phyloP scores from a whole-genome alignment of 495 filamentous ascomycete species.

The Xanthoparmelia taractica region DNA sequence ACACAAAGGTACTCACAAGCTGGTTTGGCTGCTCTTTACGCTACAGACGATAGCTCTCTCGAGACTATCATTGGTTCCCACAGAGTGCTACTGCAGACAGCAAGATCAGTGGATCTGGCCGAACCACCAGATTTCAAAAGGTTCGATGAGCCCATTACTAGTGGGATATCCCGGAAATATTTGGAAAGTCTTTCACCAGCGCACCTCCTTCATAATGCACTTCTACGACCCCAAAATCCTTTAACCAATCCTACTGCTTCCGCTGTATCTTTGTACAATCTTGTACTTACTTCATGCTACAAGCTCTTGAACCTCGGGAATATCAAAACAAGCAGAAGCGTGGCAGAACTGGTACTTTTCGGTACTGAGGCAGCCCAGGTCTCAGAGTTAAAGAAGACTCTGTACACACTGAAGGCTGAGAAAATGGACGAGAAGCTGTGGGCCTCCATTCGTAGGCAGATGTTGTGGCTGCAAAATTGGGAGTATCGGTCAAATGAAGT shows the following conservation, averaged over 20 bases:
- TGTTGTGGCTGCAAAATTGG: slow-evolving; percentile 82
- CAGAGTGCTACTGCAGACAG: slow-evolving; percentile 52
- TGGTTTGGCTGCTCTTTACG: slow-evolving; percentile 64
- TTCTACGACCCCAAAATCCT: slow-evolving; percentile 55
- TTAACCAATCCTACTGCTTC: slow-evolving; percentile 57
- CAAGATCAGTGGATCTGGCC: slow-evolving; percentile 53
- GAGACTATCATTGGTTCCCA: slow-evolving; percentile 56
- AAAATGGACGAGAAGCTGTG: slow-evolving; percentile 61
- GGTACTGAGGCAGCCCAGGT: slow-evolving; percentile 58
- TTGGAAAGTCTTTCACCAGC: slow-evolving; percentile 41
- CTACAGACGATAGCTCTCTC: slow-evolving; percentile 50
- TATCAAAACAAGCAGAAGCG: slow-evolving; percentile 50
- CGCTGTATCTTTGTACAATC: slow-evolving; percentile 57
- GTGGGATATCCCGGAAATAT: slow-evolving; percentile 20
- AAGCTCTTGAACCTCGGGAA: slow-evolving; percentile 55
- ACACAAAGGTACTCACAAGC: slow-evolving; percentile 61
- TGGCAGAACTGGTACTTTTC: slow-evolving; percentile 51
- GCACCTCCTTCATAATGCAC: slow-evolving; percentile 44
- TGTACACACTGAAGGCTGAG: slow-evolving; percentile 44
- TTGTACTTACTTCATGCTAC: slow-evolving; percentile 59
- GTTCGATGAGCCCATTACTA: background rate
- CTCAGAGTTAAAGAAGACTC: slow-evolving; percentile 52
- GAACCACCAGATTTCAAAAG: slow-evolving; percentile 35
- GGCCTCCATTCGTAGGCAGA: slow-evolving; percentile 53
- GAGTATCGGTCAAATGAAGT: slow-evolving; percentile 40